A percentile compares a stretch with the other conserved stretches of the same genome.
Evolutionary conservation across 495 filamentous ascomycete species (phyloP).

Genomic region (Hypomontagnella submonticulosa): DNA sequence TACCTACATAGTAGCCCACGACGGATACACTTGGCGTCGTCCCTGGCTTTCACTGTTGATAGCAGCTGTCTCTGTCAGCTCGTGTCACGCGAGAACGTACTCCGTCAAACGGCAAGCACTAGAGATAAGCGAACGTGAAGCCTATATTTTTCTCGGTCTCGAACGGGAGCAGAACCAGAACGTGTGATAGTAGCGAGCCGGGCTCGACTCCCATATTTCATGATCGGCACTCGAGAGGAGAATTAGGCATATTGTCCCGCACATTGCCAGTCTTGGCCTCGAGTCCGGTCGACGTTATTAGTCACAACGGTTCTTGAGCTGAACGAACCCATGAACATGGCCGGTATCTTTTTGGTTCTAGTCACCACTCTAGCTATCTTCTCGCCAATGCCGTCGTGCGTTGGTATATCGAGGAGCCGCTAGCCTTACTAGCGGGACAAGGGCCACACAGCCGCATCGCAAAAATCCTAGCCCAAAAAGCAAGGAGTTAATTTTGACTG

Average conservation of each 20-base stretch:
- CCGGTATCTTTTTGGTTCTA: constrained; percentile 5
- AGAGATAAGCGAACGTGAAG: constrained; percentile 1
- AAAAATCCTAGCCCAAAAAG: constrained; percentile 4
- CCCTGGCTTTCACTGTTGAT: background rate
- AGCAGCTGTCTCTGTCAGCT: too few relatives aligned
- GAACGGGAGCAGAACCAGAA: background rate
- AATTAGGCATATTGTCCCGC: background rate
- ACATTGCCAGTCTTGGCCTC: constrained; percentile 5
- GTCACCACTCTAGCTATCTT: constrained; percentile 2
- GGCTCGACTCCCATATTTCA: background rate
- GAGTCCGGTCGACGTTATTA: constrained; percentile 18
- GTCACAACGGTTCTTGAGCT: constrained; percentile 24
- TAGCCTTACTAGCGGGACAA: constrained; percentile 30
- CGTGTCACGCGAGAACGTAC: too few relatives aligned
- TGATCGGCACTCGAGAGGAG: background rate
- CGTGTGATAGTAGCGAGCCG: background rate
- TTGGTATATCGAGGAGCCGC: constrained; percentile 22
- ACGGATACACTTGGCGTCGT: constrained; percentile 18
- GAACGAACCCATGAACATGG: constrained; percentile 26
- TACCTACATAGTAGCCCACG: background rate
- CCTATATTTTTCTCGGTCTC: constrained; percentile 1
- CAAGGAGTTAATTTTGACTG: constrained; percentile 20
- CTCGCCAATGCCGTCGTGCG: constrained; percentile 19
- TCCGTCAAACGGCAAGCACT: too few relatives aligned
- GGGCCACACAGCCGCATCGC: constrained; percentile 28